A percentile compares a stretch with the other conserved stretches of the same genome.
These are phyloP conservation scores for Cladophialophora immunda DNA, from an alignment of 2,329 filamentous ascomycete genomes.

Conservation along the genomic window DNA sequence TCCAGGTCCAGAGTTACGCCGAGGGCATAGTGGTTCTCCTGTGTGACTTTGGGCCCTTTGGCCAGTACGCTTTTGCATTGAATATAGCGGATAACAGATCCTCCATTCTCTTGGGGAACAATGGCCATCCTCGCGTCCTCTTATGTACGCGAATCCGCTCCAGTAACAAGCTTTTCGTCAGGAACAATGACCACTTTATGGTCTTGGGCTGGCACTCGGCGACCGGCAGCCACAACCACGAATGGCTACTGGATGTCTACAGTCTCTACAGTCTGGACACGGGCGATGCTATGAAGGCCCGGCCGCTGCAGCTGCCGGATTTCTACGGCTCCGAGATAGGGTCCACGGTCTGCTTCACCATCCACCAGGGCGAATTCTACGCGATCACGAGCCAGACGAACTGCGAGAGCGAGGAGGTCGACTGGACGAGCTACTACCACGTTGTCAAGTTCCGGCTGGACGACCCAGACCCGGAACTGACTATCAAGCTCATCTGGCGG, in stretches of 20 bases:
- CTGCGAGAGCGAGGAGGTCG: constrained; percentile 69
- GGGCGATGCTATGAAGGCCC: constrained; percentile 52
- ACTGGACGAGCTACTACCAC: constrained; percentile 75
- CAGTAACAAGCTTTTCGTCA: constrained; percentile 69
- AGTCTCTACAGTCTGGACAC: constrained; percentile 57
- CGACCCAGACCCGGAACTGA: constrained; percentile 49
- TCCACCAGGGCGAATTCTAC: constrained; percentile 73
- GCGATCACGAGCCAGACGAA: constrained; percentile 72
- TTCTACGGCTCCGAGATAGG: constrained; percentile 72
- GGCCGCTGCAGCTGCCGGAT: constrained; percentile 62
- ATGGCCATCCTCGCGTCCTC: constrained; percentile 48
- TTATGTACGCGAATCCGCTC: constrained; percentile 55
- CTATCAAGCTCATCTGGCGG: constrained; percentile 29
- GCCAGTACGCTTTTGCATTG: constrained; percentile 64
- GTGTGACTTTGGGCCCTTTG: constrained; percentile 56
- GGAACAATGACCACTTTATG: constrained; percentile 68
- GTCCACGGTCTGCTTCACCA: constrained; percentile 74
- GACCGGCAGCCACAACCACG: constrained; percentile 61
- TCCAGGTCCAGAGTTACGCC: constrained; percentile 64
- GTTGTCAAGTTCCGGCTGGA: constrained; percentile 69
- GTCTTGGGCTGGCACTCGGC: constrained; percentile 73
- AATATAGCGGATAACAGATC: constrained; percentile 46
- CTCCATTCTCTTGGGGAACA: neutral
- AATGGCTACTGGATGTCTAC: constrained; percentile 70
- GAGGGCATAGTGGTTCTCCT: constrained; percentile 66